A percentile compares a stretch with the other conserved stretches of the same genome.
These are phyloP conservation scores for Kwoniella europaea DNA, from an alignment of 768 basidiomycete genomes.

Conservation along the genomic window DNA sequence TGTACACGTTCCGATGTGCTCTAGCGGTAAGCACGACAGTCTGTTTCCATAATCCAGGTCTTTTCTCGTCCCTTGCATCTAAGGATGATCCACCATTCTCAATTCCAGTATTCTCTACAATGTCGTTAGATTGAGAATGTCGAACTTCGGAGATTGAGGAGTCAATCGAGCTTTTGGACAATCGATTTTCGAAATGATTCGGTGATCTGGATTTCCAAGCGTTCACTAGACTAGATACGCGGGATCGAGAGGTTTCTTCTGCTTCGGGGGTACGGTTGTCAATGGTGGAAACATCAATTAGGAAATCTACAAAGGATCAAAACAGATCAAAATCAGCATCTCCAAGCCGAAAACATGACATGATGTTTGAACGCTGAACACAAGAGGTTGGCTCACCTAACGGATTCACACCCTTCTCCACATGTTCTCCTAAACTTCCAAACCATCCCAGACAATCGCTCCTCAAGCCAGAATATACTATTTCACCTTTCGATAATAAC, in stretches of 20 bases:
- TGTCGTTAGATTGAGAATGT: not conserved
- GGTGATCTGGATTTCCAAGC: conserved; percentile 57
- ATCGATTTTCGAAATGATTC: conserved; percentile 1
- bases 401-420: conserved; percentile 60
- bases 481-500: conserved; percentile 65
- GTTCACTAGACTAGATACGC: conserved; percentile 56
- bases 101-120: not conserved
- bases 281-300: conserved; percentile 61
- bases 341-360: too few relatives aligned
- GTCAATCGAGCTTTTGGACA: conserved; percentile 12
- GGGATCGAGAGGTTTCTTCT: conserved; percentile 57
- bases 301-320: conserved; percentile 48
- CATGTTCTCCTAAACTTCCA: conserved; percentile 51
- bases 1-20: conserved; percentile 51
- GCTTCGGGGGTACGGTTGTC: conserved; percentile 60
- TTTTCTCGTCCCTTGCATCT: conserved; percentile 29
- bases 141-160: conserved; percentile 5
- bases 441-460: conserved; percentile 60
- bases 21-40: conserved; percentile 49
- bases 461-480: conserved; percentile 61
- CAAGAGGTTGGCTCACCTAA: conserved; percentile 48
- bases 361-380: not conserved
- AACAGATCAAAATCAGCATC: too few relatives aligned
- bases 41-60: conserved; percentile 47
- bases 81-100: not conserved